These are phyloP conservation scores for Sistotremastrum suecicum DNA, from an alignment of 768 basidiomycete species.

Conservation along the genomic window DNA sequence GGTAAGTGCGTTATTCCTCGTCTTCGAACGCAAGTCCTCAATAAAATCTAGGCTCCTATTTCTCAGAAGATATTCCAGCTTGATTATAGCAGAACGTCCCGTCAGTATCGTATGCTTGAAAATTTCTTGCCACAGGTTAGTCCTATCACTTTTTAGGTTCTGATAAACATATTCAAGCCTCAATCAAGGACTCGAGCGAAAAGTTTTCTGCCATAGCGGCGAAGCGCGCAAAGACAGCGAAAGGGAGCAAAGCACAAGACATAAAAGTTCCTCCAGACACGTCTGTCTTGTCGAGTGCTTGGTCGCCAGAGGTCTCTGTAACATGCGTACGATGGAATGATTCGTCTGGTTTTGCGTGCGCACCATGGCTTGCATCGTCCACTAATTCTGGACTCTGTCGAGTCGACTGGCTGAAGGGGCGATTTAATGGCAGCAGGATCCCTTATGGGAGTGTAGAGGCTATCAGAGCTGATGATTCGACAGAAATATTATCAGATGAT, in stretches of 20 bases:
- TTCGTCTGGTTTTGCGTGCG: constrained; percentile 47
- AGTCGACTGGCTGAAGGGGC: constrained; percentile 68
- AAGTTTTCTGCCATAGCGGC: constrained; percentile 21
- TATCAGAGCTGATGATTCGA: constrained; percentile 16
- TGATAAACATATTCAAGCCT: background rate
- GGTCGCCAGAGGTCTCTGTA: constrained; percentile 67
- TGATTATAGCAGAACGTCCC: constrained; percentile 67
- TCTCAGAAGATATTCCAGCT: constrained; percentile 72
- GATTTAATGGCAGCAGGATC: constrained; percentile 50
- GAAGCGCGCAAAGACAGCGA: constrained; percentile 27
- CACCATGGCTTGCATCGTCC: constrained; percentile 56
- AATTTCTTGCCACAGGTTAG: constrained; percentile 60
- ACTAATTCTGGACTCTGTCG: constrained; percentile 79
- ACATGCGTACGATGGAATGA: constrained; percentile 75
- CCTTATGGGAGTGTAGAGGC: constrained; percentile 52
- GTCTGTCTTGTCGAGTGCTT: constrained; percentile 43
- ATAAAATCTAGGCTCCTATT: constrained; percentile 12
- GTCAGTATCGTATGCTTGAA: constrained; percentile 81
- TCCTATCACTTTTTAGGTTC: background rate
- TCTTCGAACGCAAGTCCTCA: background rate
- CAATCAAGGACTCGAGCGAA: background rate
- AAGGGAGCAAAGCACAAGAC: constrained; percentile 22
- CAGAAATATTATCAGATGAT: too few relatives aligned
- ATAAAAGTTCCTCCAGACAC: constrained; percentile 18
- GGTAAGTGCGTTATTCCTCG: constrained; percentile 26